phyloP scores from a whole-genome alignment of 2,329 filamentous ascomycete genomes.

The Pseudocercospora ulei region DNA sequence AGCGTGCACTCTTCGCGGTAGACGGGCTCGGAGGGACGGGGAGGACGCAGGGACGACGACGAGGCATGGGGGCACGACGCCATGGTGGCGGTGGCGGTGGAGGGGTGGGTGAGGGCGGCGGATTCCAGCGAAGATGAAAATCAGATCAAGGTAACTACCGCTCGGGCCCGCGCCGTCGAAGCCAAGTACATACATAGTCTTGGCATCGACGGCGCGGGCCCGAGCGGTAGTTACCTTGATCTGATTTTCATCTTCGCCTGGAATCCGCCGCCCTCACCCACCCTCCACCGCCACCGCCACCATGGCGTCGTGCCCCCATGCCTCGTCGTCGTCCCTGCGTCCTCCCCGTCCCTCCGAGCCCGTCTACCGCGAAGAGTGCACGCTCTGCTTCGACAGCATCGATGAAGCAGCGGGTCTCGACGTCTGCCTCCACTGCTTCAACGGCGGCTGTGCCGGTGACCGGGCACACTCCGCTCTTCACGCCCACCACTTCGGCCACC shows the following conservation, averaged over 20 bases:
- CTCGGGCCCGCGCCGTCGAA: no score
- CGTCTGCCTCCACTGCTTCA: constrained; percentile 94
- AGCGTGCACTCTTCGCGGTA: constrained; percentile 97
- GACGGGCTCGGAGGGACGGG: constrained; percentile 67
- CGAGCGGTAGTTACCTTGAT: no score
- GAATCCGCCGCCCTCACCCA: no score
- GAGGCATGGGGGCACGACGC: constrained; percentile 43
- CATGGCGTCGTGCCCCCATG: constrained; percentile 41
- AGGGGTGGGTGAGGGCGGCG: neutral
- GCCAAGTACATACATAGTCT: no score
- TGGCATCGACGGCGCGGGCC: no score
- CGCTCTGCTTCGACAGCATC: constrained; percentile 94
- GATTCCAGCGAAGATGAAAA: no score
- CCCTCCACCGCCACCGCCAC: neutral
- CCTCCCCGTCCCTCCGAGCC: constrained; percentile 66
- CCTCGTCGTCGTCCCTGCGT: constrained; percentile 52
- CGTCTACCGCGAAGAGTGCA: constrained; percentile 96
- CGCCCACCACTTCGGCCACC: constrained; percentile 58
- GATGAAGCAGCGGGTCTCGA: constrained; percentile 77
- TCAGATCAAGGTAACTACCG: no score
- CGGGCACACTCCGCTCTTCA: constrained; percentile 69
- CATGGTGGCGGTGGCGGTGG: constrained; percentile 9
- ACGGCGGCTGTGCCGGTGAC: constrained; percentile 79
- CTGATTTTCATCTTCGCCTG: no score
- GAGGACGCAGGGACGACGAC: constrained; percentile 57